Base-by-base conservation (phyloP, 2,329 filamentous ascomycete species). In the Alternaria longipes region DNA sequence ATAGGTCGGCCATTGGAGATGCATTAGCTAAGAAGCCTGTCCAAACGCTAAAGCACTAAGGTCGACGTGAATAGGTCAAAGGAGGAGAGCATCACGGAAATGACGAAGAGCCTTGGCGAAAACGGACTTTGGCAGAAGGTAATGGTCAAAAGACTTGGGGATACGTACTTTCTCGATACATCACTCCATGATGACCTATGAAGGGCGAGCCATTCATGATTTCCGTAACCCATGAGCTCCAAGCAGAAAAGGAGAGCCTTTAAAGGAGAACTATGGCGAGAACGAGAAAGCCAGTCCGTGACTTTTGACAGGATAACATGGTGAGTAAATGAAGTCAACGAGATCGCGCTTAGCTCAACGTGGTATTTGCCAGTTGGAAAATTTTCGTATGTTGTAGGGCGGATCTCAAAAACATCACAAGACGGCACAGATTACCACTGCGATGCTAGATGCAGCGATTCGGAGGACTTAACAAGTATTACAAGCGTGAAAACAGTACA, bases 41-140 rank as follows among this genome's bases (percentile, higher is more conserved):
- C 3, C 28, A 7, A 36, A 28, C 40, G 36, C 46, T 57, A 32
- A 57, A 32, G 14, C 24, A n/a, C 28, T 16, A 24, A 56, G 46
- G 20, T 57, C 26, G 38, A 45, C 11, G 38, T 32, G 22, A 57
- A 57, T 28, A 46, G 30, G 12, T 38, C 38, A 11, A 45, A 52
- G 38, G 46, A 57, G 26, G 30, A 57, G 2, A 57, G 30, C 22
- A 30, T 57, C 16, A 14, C 12, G 8, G 38, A 52, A 26, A 45
- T 57, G 38, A 30, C 16, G 16, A 52, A n/a, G 16, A 45, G 6
- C 16, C 30, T 57, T 12, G 5, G 20, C 14, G 28, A 34, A 45
- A 57, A 46, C 28, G 28, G 28, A 4, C 30, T 52, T 12, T 57
- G 54, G 54, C 38, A 44, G 24, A 57, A 9, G 22, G 30, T 52